A percentile compares a stretch with the other conserved stretches of the same genome.
Evolutionary conservation across 73 alveolate genomes (phyloP).

Genomic region (Effrenium voratum): DNA sequence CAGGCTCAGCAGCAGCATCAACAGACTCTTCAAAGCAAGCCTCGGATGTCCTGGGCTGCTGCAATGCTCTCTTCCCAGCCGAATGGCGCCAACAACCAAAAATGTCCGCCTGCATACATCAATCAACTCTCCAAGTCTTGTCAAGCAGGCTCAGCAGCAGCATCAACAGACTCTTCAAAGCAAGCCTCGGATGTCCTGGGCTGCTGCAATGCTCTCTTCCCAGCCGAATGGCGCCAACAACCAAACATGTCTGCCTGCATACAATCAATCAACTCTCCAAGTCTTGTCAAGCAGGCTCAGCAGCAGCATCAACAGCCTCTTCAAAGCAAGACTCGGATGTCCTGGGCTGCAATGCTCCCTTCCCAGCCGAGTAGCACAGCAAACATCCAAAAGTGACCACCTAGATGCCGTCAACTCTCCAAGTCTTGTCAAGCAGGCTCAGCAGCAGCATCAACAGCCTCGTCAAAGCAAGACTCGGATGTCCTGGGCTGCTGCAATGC

Average conservation of each 20-base stretch:
- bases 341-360: background rate
- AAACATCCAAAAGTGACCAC: background rate
- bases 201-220: background rate
- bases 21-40: background rate
- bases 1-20: slow-evolving; percentile 36
- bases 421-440: background rate
- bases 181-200: slow-evolving; percentile 12
- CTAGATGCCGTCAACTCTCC: background rate
- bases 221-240: no score
- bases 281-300: background rate
- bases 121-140: background rate
- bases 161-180: background rate
- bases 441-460: background rate
- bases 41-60: slow-evolving; percentile 80
- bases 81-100: background rate
- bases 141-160: slow-evolving; percentile 27
- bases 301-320: background rate
- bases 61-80: slow-evolving; percentile 15
- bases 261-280: no score
- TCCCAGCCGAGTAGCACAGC: background rate
- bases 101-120: no score
- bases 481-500: slow-evolving; percentile 64
- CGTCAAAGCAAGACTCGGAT: background rate
- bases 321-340: background rate
- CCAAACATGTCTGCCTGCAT: no score